phyloP scores from a whole-genome alignment of 1,139 yeast species.

The Candida smagusa region DNA sequence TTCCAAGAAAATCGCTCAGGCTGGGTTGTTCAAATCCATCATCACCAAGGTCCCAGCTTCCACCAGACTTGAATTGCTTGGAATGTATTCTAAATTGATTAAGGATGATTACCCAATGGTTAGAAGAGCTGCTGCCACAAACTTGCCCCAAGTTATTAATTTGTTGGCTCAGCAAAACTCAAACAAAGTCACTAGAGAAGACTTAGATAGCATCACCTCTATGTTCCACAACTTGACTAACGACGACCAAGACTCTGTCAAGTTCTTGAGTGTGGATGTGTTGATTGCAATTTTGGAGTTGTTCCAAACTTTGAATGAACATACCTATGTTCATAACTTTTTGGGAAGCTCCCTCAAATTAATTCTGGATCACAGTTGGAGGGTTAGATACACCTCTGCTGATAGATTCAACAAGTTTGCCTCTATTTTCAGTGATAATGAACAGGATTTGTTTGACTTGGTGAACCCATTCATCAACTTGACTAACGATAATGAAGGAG shows the following conservation, averaged over 20 bases:
- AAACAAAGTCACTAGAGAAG: slow-evolving; percentile 38
- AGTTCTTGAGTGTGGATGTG: slow-evolving; percentile 84
- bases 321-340: slow-evolving; percentile 58
- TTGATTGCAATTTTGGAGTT: slow-evolving; percentile 69
- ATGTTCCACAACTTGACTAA: slow-evolving; percentile 79
- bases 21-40: slow-evolving; percentile 80
- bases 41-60: slow-evolving; percentile 57
- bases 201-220: slow-evolving; percentile 72
- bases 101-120: slow-evolving; percentile 98
- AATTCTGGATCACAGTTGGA: slow-evolving; percentile 91
- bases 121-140: slow-evolving; percentile 87
- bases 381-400: slow-evolving; percentile 97
- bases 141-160: slow-evolving; percentile 70
- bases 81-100: slow-evolving; percentile 65
- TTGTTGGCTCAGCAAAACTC: slow-evolving; percentile 43
- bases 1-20: slow-evolving; percentile 85
- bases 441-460: slow-evolving; percentile 51
- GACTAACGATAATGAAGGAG: slow-evolving; percentile 93
- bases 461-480: slow-evolving; percentile 70
- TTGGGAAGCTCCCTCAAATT: slow-evolving; percentile 59
- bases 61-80: slow-evolving; percentile 59
- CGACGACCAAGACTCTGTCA: slow-evolving; percentile 95
- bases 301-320: slow-evolving; percentile 56
- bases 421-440: slow-evolving; percentile 54
- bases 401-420: slow-evolving; percentile 82